Evolutionary conservation across 2,329 filamentous ascomycete genomes (phyloP).

Genomic region (Fusarium tricinctum): DNA sequence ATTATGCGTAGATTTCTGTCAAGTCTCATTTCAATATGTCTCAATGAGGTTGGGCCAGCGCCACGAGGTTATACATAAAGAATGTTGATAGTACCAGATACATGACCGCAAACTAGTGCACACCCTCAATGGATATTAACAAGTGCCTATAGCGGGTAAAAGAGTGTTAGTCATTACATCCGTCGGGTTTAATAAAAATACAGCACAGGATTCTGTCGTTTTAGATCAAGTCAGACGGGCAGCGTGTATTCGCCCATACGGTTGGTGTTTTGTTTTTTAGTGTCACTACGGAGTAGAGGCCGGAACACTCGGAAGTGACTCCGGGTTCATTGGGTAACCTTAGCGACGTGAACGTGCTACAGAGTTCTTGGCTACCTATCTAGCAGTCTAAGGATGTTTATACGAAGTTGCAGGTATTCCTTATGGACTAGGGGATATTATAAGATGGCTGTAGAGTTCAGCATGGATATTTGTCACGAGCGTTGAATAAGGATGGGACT

Average conservation of each 20-base stretch:
- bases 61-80: neutral
- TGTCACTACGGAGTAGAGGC: neutral
- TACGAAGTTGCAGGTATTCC: neutral
- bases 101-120: conserved; percentile 10
- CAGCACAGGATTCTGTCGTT: neutral
- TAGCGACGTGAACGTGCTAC: neutral
- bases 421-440: neutral
- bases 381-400: neutral
- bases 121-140: conserved; percentile 18
- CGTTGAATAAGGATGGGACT: neutral
- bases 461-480: neutral
- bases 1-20: too few relatives aligned
- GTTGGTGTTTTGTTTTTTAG: neutral
- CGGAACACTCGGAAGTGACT: conserved; percentile 37
- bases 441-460: neutral
- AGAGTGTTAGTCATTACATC: neutral
- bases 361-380: neutral
- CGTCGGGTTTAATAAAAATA: neutral
- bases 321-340: conserved; percentile 16
- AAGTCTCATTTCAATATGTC: neutral
- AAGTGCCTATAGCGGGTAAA: conserved; percentile 22
- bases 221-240: neutral
- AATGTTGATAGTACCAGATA: neutral
- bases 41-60: neutral
- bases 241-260: neutral